phyloP scores from a whole-genome alignment of 495 filamentous ascomycete species.

The Xanthoparmelia taractica region DNA sequence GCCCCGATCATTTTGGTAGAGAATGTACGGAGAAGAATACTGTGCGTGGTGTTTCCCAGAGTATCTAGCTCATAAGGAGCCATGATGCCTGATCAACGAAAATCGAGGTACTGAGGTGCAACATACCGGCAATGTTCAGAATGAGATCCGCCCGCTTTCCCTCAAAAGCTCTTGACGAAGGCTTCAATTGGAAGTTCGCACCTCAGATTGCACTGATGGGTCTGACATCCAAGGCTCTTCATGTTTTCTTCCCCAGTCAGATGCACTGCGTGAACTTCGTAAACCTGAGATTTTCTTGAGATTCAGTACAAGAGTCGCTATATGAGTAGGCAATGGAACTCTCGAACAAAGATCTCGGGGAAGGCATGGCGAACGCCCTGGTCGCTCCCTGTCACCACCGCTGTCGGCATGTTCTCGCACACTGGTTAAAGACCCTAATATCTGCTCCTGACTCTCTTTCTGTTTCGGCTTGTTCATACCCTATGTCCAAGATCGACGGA shows the following conservation, averaged over 20 bases:
- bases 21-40: slow-evolving; percentile 26
- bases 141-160: slow-evolving; percentile 4
- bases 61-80: slow-evolving; percentile 23
- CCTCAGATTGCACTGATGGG: not conserved
- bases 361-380: slow-evolving; percentile 31
- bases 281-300: slow-evolving; percentile 22
- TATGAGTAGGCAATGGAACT: not conserved
- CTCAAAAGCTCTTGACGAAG: slow-evolving; percentile 1
- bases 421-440: not conserved
- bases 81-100: slow-evolving; percentile 26
- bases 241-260: not conserved
- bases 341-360: slow-evolving; percentile 27
- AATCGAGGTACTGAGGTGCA: not conserved
- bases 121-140: slow-evolving; percentile 5
- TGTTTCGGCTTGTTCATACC: too few species aligned
- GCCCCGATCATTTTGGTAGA: slow-evolving; percentile 32
- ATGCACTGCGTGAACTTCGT: slow-evolving; percentile 28
- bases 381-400: slow-evolving; percentile 33
- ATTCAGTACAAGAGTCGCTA: not conserved
- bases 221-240: slow-evolving; percentile 5
- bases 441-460: not conserved
- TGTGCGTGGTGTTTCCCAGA: slow-evolving; percentile 16
- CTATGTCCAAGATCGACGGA: too few species aligned
- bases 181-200: slow-evolving; percentile 1
- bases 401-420: slow-evolving; percentile 25